Base-by-base conservation (phyloP, 306 rosid species). In the Trifolium pratense region DNA sequence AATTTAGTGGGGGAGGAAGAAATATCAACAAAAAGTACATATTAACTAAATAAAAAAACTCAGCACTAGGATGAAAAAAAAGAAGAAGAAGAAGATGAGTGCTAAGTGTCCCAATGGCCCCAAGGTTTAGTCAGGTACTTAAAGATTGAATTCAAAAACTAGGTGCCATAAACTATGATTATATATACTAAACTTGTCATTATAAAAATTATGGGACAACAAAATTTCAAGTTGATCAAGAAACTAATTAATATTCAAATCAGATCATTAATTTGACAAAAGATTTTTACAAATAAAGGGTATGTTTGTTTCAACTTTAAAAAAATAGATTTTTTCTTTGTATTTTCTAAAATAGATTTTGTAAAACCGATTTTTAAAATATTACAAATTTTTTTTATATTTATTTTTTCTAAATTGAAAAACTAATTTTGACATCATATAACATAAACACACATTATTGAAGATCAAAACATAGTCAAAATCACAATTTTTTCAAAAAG, bases 1-100 rank as follows among this genome's bases (percentile, higher is more conserved):
- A 68, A 32, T 57, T 43, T 36, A 61, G 91, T 75, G 84, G 79
- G 71, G 68, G 37, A 55, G 49, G 29, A 77, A 73, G 1, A 46
- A 79, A 57, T 25, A 68, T 60, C 15, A 52, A 18, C 9, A 46
- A 53, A 53, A 65, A 34, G 39, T 34, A 34, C 39, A 34, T 34
- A 34, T 34, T 34, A 4, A 0, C 4, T 29, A 29, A 29, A 29
- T 29, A 29, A 29, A 29, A 29, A 3, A 3, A 13, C 51, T 56
- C 15, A 29, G 7, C 23, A 45, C n/a, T 13, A 45, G 12, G 3
- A 32, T 63, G 17, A 70, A 49, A 60, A 57, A 70, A n/a, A n/a
- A n/a, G n/a, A n/a, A n/a, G n/a, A 36, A 34, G 23, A n/a, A n/a
- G n/a, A 21, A 21, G 21, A n/a, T 55, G 62, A 56, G 32, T 45